Evolutionary conservation across 2,329 filamentous ascomycete genomes (phyloP).

Genomic region (Xylogone sp.): DNA sequence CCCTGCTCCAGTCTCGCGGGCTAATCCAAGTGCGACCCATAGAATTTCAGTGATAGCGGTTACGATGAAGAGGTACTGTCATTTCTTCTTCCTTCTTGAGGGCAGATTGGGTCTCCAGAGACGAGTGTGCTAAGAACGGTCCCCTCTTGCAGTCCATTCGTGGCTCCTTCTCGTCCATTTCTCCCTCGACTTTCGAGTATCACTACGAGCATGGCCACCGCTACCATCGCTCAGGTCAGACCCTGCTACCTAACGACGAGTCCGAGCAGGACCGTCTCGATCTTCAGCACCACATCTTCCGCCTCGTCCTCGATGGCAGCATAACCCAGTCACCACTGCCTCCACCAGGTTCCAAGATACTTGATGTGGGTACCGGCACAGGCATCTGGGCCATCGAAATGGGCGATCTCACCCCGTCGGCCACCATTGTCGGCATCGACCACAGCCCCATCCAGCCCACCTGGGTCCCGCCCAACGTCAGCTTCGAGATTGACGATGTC

Average conservation of each 20-base stretch:
- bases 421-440: conserved; percentile 50
- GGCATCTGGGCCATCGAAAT: conserved; percentile 59
- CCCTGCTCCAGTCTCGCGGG: neutral
- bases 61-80: conserved; percentile 6
- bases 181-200: conserved; percentile 40
- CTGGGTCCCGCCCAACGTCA: conserved; percentile 57
- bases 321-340: conserved; percentile 13
- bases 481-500: conserved; percentile 63
- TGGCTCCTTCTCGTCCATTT: conserved; percentile 23
- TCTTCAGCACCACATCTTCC: conserved; percentile 12
- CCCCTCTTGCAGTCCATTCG: conserved; percentile 1
- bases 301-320: conserved; percentile 13
- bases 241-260: conserved; percentile 12
- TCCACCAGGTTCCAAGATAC: conserved; percentile 31
- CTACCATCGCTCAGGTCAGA: conserved; percentile 40
- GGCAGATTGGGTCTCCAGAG: neutral
- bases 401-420: conserved; percentile 42
- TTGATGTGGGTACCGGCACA: conserved; percentile 49
- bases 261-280: conserved; percentile 14
- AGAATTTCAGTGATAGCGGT: conserved; percentile 7
- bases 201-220: conserved; percentile 42
- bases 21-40: neutral
- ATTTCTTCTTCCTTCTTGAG: no score
- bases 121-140: neutral
- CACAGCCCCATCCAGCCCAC: conserved; percentile 56